A percentile compares a stretch with the other conserved stretches of the same genome.
Conservation (phyloP, 2,329 filamentous ascomycete genomes). For the Lasiodiplodia citricola region DNA sequence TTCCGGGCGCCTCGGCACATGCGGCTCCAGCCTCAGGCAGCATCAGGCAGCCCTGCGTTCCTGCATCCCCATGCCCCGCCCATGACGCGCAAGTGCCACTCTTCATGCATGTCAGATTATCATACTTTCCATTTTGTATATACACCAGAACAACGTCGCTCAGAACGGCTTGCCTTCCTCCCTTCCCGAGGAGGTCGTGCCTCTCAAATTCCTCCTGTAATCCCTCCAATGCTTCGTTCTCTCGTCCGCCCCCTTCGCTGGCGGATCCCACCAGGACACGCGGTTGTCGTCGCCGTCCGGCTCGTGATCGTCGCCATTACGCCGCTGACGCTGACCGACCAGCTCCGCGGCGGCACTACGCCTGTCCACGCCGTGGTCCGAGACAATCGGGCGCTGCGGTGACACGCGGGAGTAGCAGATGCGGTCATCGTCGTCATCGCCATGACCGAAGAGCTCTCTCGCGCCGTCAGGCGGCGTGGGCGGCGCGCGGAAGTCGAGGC, state of each 20-base stretch:
- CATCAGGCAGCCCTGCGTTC: neutral
- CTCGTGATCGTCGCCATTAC: neutral
- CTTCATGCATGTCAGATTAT: constrained; percentile 4
- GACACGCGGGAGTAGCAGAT: neutral
- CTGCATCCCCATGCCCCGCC: neutral
- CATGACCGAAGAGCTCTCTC: neutral
- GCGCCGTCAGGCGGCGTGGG: neutral
- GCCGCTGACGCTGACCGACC: neutral
- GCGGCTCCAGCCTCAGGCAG: neutral
- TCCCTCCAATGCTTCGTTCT: neutral
- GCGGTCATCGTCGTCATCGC: neutral
- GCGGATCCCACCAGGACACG: constrained; percentile 14
- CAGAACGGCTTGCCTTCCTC: constrained; percentile 8
- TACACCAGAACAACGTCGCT: neutral
- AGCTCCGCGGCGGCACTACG: constrained; percentile 5
- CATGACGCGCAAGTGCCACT: neutral
- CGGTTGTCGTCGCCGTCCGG: neutral
- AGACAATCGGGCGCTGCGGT: constrained; percentile 8
- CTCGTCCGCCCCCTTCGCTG: neutral
- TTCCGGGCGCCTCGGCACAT: neutral
- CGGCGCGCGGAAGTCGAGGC: neutral
- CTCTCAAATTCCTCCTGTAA: neutral
- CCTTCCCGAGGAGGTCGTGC: neutral
- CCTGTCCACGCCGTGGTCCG: constrained; percentile 1
- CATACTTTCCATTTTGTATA: neutral